phyloP scores from a whole-genome alignment of 2,329 filamentous ascomycete species.

The Calonectria henricotiae region DNA sequence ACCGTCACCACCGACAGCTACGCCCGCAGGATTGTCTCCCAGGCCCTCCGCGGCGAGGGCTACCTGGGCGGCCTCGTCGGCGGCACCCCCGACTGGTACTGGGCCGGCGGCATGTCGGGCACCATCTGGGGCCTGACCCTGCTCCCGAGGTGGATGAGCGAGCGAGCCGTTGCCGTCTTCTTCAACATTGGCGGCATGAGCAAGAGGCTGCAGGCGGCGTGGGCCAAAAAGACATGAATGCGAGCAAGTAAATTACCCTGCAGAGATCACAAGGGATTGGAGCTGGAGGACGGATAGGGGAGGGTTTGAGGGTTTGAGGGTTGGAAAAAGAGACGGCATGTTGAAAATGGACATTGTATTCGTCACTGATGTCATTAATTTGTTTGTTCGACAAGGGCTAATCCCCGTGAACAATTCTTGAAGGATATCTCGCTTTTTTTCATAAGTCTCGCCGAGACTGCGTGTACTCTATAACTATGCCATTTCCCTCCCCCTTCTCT shows the following conservation, averaged over 20 bases:
- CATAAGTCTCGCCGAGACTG: constrained; percentile 6
- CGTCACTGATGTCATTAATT: constrained; percentile 23
- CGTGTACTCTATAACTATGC: background rate
- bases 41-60: constrained; percentile 61
- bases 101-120: constrained; percentile 56
- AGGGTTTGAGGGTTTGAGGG: no score
- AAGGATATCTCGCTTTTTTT: constrained; percentile 8
- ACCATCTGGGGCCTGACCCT: constrained; percentile 51
- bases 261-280: no score
- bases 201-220: constrained; percentile 48
- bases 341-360: background rate
- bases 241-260: background rate
- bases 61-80: constrained; percentile 57
- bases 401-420: background rate
- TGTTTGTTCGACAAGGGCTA: background rate
- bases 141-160: constrained; percentile 53
- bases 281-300: no score
- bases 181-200: constrained; percentile 53
- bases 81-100: constrained; percentile 57
- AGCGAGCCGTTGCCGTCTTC: constrained; percentile 52
- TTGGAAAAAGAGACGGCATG: background rate
- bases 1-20: constrained; percentile 65
- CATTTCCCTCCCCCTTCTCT: background rate
- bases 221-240: constrained; percentile 45
- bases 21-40: constrained; percentile 61